Percentiles rank a stretch among this genome's conserved stretches.
Evolutionary conservation across 2,329 filamentous ascomycete genomes (phyloP).

Genomic region (Xylaria sp.): DNA sequence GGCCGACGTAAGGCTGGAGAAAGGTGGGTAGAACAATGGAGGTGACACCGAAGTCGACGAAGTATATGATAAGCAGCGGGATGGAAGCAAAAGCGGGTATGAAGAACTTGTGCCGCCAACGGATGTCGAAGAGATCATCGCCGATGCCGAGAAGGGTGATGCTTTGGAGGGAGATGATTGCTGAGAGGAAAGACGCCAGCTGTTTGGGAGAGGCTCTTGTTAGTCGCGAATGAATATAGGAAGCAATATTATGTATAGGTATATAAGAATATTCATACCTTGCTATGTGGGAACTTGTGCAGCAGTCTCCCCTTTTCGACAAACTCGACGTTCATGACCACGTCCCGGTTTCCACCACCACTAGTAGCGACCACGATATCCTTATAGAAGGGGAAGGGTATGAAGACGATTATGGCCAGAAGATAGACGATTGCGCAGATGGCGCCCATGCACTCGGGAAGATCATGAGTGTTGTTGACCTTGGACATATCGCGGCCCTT

Average conservation of each 20-base stretch:
- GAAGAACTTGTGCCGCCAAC: conserved; percentile 98
- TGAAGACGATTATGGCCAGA: conserved; percentile 87
- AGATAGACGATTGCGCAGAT: conserved; percentile 94
- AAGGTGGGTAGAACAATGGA: conserved; percentile 91
- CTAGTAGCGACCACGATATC: conserved; percentile 96
- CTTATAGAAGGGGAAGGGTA: conserved; percentile 98
- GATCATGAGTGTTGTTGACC: conserved; percentile 62
- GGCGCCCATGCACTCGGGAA: conserved; percentile 94
- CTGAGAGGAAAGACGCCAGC: conserved; percentile 94
- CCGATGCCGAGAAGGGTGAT: conserved; percentile 92
- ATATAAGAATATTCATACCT: conserved; percentile 64
- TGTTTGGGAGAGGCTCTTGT: conserved; percentile 51
- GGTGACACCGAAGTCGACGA: conserved; percentile 97
- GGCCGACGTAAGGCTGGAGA: conserved; percentile 83
- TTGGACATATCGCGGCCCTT: conserved; percentile 92
- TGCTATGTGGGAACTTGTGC: conserved; percentile 93
- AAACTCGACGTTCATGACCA: conserved; percentile 77
- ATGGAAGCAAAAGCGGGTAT: conserved; percentile 95
- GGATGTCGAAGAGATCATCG: conserved; percentile 97
- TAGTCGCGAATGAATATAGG: background rate
- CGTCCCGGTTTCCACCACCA: conserved; percentile 90
- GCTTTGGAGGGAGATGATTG: conserved; percentile 90
- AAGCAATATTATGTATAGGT: background rate
- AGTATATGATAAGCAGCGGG: conserved; percentile 95
- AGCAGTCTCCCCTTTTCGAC: conserved; percentile 86